Evolutionary conservation across 2,329 filamentous ascomycete genomes (phyloP).

Genomic region (Pseudogymnoascus sp.): DNA sequence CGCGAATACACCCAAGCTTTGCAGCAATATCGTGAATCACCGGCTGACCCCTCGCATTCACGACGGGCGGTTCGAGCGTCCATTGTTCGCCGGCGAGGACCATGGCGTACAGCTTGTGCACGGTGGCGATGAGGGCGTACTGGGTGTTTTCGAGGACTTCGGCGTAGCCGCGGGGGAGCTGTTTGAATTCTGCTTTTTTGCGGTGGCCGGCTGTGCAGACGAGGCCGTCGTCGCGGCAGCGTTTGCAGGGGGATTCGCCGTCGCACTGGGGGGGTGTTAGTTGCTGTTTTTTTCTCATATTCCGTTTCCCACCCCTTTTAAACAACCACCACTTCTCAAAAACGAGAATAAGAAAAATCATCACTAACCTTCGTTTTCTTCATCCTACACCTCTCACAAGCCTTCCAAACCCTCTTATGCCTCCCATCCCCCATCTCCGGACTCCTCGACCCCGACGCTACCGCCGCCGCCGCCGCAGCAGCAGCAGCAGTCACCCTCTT

Average conservation of each 20-base stretch:
- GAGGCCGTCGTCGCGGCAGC: conserved; percentile 57
- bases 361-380: conserved; percentile 57
- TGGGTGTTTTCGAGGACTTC: conserved; percentile 59
- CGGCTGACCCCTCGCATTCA: conserved; percentile 55
- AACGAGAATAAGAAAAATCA: background rate
- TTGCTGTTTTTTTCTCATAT: conserved; percentile 11
- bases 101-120: conserved; percentile 59
- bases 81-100: conserved; percentile 49
- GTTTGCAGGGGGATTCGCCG: conserved; percentile 57
- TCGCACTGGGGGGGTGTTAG: conserved; percentile 43
- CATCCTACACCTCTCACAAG: conserved; percentile 58
- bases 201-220: conserved; percentile 55
- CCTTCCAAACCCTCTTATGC: conserved; percentile 60
- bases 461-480: background rate
- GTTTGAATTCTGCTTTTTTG: conserved; percentile 63
- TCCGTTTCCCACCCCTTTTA: background rate
- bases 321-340: too few relatives aligned
- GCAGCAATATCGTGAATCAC: conserved; percentile 58
- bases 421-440: conserved; percentile 36
- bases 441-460: background rate
- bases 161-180: conserved; percentile 54
- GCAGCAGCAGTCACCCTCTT: background rate
- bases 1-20: conserved; percentile 55
- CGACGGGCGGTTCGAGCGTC: conserved; percentile 54
- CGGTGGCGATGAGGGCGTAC: conserved; percentile 54